Evolutionary conservation across 768 basidiomycete species (phyloP), one percentile per base, ranked within the genome.

Genomic region (Lentinula aciculospora): DNA sequence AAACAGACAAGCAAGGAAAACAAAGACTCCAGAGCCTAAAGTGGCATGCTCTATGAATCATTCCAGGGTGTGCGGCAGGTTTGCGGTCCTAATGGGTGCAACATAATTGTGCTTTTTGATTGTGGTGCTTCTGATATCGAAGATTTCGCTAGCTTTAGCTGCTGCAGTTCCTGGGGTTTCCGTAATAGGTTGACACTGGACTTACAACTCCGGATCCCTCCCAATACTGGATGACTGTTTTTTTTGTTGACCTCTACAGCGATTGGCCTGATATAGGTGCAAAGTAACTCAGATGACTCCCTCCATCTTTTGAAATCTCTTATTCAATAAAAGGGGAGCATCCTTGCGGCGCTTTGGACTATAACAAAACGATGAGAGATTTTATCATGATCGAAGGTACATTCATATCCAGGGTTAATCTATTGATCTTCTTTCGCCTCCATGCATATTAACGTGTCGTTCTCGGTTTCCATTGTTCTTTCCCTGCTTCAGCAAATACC

Each of bases 401-500:
- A 36, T 53, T 23, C 47, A 34, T 21, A 23, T 7, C n/a, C n/a
- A n/a, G 7, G 36, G 34, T 40, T 21, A 36, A 40, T 54, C 37
- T 54, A 54, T 42, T 54, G 53, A 54, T 54, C 37, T 37, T 39
- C 34, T 40, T 40, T 54, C 53, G 49, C 34, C 15, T 54, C 25
- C 37, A 54, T 54, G n/a, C 23, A 39, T 39, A 54, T 45, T 32
- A 44, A 56, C 54, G 54, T 56, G 54, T 19, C 42, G 32, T 45
- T 56, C 40, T 56, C 54, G 39, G 40, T 56, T 56, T 56, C 54
- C 54, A 44, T 44, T 56, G 40, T 44, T 56, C 42, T 15, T 56
- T 34, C 28, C 39, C 54, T 19, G 15, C 10, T 4, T 42, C 19
- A 39, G 7, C 23, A n/a, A 28, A 3, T 5, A 13, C 27, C 23